Conservation (phyloP, 1,284 basidiomycete species). For the Trichosporon coremiiforme region DNA sequence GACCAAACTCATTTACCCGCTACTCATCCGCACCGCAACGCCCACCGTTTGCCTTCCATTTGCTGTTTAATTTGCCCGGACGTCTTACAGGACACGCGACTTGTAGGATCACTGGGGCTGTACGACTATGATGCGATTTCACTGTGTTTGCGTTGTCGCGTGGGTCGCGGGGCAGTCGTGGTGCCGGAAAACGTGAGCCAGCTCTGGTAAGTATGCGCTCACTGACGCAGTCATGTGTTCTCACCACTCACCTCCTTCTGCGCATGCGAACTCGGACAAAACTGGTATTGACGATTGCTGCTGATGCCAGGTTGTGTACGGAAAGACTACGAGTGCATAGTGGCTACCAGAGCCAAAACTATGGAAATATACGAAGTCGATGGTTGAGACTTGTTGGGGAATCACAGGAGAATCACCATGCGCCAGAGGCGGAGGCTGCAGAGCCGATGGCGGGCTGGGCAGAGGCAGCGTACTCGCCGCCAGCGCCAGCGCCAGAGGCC, state of each 20-base stretch:
- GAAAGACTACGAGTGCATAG: neutral
- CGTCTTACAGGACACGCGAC: constrained; percentile 14
- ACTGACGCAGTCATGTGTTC: too few relatives aligned
- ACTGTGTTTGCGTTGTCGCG: neutral
- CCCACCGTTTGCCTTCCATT: neutral
- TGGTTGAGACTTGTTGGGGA: neutral
- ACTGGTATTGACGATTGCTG: too few relatives aligned
- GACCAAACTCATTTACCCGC: constrained; percentile 14
- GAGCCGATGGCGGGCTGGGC: neutral
- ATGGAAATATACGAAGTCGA: neutral
- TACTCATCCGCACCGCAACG: constrained; percentile 5
- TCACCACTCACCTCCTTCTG: too few relatives aligned
- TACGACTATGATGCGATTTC: constrained; percentile 16
- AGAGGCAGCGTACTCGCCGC: neutral
- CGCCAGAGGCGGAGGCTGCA: neutral
- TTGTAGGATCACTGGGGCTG: constrained; percentile 19
- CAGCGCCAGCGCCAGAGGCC: too few relatives aligned
- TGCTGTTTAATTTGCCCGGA: constrained; percentile 16
- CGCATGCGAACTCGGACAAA: too few relatives aligned
- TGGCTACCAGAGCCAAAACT: neutral
- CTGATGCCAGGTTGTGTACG: too few relatives aligned
- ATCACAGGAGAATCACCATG: neutral
- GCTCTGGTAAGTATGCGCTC: too few relatives aligned
- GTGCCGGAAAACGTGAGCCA: too few relatives aligned
- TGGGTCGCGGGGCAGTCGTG: neutral